Conservation (phyloP, 495 filamentous ascomycete genomes). For the Penicillium paxilli region DNA sequence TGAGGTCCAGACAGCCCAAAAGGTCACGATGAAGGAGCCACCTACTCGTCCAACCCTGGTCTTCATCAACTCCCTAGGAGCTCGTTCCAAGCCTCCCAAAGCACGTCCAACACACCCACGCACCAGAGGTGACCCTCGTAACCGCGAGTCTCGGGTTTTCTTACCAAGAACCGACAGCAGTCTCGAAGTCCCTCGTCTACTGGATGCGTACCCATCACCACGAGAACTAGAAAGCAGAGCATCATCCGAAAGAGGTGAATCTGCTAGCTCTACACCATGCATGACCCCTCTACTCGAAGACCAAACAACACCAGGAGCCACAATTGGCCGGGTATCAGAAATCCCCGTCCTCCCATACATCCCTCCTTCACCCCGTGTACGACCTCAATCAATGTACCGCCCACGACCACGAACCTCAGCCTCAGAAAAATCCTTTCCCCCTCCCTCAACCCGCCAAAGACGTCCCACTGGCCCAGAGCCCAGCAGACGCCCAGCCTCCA, state of each 20-base stretch:
- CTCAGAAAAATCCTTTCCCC: constrained; percentile 23
- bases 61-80: constrained; percentile 32
- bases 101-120: constrained; percentile 11
- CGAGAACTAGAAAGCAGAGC: constrained; percentile 1
- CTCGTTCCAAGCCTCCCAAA: constrained; percentile 17
- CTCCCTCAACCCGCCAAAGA: constrained; percentile 5
- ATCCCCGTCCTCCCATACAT: constrained; percentile 26
- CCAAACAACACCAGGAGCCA: constrained; percentile 11
- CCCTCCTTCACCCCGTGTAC: constrained; percentile 15
- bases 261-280: not conserved
- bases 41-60: constrained; percentile 36
- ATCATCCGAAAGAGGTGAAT: constrained; percentile 2
- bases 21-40: constrained; percentile 38
- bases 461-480: constrained; percentile 24
- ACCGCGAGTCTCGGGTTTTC: constrained; percentile 15
- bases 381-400: constrained; percentile 10
- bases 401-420: constrained; percentile 27
- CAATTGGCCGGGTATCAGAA: constrained; percentile 25
- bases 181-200: constrained; percentile 9
- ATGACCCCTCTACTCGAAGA: constrained; percentile 3
- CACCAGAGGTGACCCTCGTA: constrained; percentile 18
- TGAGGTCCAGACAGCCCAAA: constrained; percentile 38
- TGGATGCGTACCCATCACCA: constrained; percentile 3
- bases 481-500: constrained; percentile 25
- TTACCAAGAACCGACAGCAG: constrained; percentile 14